These are phyloP conservation scores for Corylus americana DNA, from an alignment of 306 rosid genomes.

Conservation along the genomic window DNA sequence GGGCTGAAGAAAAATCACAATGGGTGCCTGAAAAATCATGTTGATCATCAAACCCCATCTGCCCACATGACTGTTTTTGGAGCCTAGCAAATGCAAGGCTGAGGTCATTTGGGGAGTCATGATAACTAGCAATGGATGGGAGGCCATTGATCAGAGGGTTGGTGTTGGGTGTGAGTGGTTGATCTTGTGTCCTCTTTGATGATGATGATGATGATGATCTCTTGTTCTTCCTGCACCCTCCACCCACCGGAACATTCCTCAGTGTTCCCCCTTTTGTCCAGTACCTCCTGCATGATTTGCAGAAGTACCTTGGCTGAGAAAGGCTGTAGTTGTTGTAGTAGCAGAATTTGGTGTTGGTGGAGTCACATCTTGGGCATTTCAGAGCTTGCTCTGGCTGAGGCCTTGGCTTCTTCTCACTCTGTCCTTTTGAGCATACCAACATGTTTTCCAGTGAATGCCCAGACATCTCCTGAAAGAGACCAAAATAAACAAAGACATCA, in stretches of 20 bases:
- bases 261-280: constrained; percentile 99
- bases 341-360: constrained; percentile 90
- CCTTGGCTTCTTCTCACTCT: constrained; percentile 62
- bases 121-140: constrained; percentile 35
- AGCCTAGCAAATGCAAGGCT: constrained; percentile 82
- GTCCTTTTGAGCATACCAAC: constrained; percentile 62
- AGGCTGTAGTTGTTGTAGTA: constrained; percentile 98
- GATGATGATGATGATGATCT: constrained; percentile 65
- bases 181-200: constrained; percentile 65
- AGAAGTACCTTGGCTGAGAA: constrained; percentile 91
- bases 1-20: constrained; percentile 34
- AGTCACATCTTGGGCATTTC: constrained; percentile 93
- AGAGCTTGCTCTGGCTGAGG: constrained; percentile 87
- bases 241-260: constrained; percentile 97
- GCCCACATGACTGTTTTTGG: constrained; percentile 63
- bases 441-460: constrained; percentile 71
- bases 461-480: constrained; percentile 67
- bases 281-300: constrained; percentile 95
- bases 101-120: constrained; percentile 66
- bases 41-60: constrained; percentile 51
- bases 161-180: constrained; percentile 46
- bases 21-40: constrained; percentile 57
- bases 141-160: constrained; percentile 35
- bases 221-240: constrained; percentile 95
- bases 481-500: neutral